Evolutionary conservation across 768 basidiomycete species (phyloP).

Genomic region (Pisolithus marmoratus): DNA sequence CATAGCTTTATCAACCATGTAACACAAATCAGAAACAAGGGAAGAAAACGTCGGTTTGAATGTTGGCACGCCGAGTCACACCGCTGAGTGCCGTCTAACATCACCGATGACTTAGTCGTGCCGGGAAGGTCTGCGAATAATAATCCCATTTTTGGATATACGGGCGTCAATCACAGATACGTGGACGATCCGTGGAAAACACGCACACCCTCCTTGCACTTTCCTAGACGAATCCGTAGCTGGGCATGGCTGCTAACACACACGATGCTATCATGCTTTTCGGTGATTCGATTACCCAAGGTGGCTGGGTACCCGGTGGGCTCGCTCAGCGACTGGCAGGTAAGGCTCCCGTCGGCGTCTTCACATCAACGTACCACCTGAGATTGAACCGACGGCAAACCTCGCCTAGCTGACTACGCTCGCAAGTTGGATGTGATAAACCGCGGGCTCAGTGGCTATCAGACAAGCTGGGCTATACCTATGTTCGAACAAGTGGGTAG

Average conservation of each 20-base stretch:
- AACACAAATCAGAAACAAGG: no score
- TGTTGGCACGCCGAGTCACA: no score
- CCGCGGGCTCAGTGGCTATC: slow-evolving; percentile 81
- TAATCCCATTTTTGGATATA: no score
- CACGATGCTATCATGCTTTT: slow-evolving; percentile 71
- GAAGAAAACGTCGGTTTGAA: no score
- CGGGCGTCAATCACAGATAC: no score
- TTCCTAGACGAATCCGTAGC: no score
- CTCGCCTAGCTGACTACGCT: slow-evolving; percentile 58
- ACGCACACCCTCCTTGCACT: no score
- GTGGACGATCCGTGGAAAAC: no score
- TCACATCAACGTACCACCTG: neutral
- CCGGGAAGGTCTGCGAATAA: no score
- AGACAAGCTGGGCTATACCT: slow-evolving; percentile 79
- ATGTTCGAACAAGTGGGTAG: slow-evolving; percentile 62
- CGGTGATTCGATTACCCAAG: slow-evolving; percentile 80
- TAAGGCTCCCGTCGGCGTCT: slow-evolving; percentile 12
- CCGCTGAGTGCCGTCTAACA: no score
- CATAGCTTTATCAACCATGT: no score
- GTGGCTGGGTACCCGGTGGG: slow-evolving; percentile 53
- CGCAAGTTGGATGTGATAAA: slow-evolving; percentile 85
- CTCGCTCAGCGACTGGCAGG: slow-evolving; percentile 61
- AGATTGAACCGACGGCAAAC: neutral
- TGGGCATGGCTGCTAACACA: slow-evolving; percentile 47
- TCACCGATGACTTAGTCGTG: no score